Evolutionary conservation across 2,329 filamentous ascomycete species (phyloP).

Genomic region (Leptographium wingfieldii): DNA sequence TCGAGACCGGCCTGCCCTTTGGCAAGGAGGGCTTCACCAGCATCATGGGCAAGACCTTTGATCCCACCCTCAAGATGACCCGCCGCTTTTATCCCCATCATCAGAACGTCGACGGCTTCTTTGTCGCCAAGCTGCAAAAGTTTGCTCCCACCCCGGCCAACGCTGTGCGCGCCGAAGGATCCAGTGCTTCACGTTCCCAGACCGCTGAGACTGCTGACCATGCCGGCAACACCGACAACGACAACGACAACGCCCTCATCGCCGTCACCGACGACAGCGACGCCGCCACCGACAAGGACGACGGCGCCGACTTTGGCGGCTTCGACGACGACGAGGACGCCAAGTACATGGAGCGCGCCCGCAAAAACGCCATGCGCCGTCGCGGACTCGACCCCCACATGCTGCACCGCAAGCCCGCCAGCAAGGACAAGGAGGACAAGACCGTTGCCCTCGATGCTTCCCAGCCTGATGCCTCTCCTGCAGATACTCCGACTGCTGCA

Average conservation of each 20-base stretch:
- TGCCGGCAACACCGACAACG: no score
- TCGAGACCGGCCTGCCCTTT: constrained; percentile 81
- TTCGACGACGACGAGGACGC: constrained; percentile 65
- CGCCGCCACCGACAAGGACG: constrained; percentile 20
- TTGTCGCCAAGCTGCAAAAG: constrained; percentile 96
- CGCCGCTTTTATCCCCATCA: constrained; percentile 87
- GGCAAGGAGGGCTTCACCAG: constrained; percentile 86
- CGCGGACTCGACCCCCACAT: constrained; percentile 62
- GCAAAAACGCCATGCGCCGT: constrained; percentile 58
- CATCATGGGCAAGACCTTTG: constrained; percentile 86
- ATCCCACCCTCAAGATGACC: constrained; percentile 70
- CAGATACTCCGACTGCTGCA: background rate
- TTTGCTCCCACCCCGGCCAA: constrained; percentile 60
- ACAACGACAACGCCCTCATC: background rate
- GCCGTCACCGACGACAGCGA: constrained; percentile 7
- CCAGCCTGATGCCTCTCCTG: background rate
- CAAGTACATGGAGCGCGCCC: constrained; percentile 59
- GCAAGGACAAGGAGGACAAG: constrained; percentile 4
- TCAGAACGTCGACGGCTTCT: constrained; percentile 71
- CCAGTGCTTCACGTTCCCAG: background rate
- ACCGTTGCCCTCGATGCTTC: background rate
- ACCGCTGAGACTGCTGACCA: background rate
- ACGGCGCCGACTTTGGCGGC: constrained; percentile 44
- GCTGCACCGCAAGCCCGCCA: constrained; percentile 23
- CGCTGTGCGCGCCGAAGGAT: constrained; percentile 22